A percentile compares a stretch with the other conserved stretches of the same genome.
These are phyloP conservation scores for Umbelopsis sp. DNA, from an alignment of 192 early-diverging fungal genomes.

Conservation along the genomic window DNA sequence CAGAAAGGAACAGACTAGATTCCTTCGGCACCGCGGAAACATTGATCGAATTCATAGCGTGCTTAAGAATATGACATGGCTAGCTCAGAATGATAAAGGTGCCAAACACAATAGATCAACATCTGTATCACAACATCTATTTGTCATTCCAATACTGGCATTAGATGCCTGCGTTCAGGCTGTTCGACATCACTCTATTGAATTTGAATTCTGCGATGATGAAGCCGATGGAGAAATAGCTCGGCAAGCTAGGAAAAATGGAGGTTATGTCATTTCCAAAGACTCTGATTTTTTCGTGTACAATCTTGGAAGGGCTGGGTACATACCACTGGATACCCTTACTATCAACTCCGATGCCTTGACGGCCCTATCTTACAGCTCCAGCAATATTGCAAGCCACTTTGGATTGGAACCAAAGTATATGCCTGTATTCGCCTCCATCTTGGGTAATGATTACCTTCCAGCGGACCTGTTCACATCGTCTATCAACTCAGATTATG, in stretches of 20 bases:
- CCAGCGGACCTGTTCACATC: conserved; percentile 25
- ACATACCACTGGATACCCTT: conserved; percentile 50
- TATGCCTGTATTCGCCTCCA: conserved; percentile 49
- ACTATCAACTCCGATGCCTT: conserved; percentile 23
- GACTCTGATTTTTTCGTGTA: conserved; percentile 55
- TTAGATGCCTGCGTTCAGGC: conserved; percentile 46
- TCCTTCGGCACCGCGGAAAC: conserved; percentile 44
- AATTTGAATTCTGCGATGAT: conserved; percentile 39
- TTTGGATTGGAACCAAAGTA: conserved; percentile 33
- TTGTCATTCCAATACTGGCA: conserved; percentile 50
- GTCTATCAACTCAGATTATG: not conserved
- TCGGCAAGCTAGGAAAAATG: conserved; percentile 36
- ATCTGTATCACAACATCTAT: conserved; percentile 33
- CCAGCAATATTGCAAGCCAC: conserved; percentile 32
- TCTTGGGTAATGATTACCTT: conserved; percentile 54
- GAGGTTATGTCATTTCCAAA: conserved; percentile 49
- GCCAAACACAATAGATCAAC: not conserved
- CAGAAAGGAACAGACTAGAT: conserved; percentile 44
- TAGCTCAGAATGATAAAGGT: not conserved
- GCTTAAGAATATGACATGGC: conserved; percentile 30
- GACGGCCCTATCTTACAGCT: conserved; percentile 42
- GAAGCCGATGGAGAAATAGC: conserved; percentile 53
- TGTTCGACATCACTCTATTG: conserved; percentile 36
- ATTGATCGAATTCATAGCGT: conserved; percentile 34
- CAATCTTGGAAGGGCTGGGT: conserved; percentile 44